A percentile compares a stretch with the other conserved stretches of the same genome.
These are phyloP conservation scores for Calonectria fujianensis DNA, from an alignment of 2,329 filamentous ascomycete genomes.

Conservation along the genomic window DNA sequence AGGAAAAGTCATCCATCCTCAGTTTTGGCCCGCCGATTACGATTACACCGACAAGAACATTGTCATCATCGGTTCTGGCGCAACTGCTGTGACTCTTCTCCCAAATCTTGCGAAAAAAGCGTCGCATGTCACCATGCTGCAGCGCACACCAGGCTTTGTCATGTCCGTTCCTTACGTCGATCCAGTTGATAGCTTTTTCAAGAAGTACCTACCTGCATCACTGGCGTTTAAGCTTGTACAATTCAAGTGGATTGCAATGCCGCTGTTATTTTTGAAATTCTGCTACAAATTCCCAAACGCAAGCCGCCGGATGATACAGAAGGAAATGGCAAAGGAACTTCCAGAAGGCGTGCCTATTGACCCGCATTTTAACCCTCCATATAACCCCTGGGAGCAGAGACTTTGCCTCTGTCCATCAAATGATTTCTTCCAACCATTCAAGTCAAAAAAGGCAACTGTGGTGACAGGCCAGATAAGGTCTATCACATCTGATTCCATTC, in stretches of 20 bases:
- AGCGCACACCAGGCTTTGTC: not conserved
- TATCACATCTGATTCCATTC: constrained; percentile 1
- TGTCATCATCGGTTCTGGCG: constrained; percentile 80
- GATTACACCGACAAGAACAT: constrained; percentile 79
- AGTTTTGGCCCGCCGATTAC: constrained; percentile 82
- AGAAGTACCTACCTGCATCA: not conserved
- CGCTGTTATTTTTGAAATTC: not conserved
- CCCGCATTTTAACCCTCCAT: constrained; percentile 6
- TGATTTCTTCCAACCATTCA: constrained; percentile 13
- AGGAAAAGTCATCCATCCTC: constrained; percentile 76
- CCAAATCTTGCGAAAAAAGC: constrained; percentile 8
- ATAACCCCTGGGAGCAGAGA: constrained; percentile 6
- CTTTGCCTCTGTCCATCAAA: not conserved
- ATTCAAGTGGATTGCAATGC: constrained; percentile 7
- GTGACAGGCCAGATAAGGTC: not conserved
- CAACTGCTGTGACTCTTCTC: constrained; percentile 80
- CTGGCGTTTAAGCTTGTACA: not conserved
- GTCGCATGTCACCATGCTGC: not conserved
- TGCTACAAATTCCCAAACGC: constrained; percentile 3
- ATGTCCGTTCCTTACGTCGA: not conserved
- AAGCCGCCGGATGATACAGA: constrained; percentile 8
- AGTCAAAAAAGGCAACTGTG: not conserved
- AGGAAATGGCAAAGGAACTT: constrained; percentile 9
- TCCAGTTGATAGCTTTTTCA: not conserved
- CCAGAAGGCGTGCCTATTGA: not conserved